Evolutionary conservation across 345 rosid species (phyloP), one percentile per base, ranked within the genome.

Genomic region (Populus alba): DNA sequence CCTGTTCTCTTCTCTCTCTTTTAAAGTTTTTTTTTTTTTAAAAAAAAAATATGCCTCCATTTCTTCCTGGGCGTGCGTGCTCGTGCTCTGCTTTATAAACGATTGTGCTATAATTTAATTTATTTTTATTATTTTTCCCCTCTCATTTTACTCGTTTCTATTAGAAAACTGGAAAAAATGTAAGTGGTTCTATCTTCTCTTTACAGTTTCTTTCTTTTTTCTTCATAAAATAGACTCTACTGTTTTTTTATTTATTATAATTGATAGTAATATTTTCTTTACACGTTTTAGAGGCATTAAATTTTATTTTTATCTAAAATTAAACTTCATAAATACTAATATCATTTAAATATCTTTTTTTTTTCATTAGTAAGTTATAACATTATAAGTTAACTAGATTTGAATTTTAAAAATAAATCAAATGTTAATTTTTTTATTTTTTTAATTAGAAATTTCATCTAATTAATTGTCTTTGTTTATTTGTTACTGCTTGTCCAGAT

Each of bases 171-270:
- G 20, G 7, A 0, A 62, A 23, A 23, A 37, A 22, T 38, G 8
- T 7, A 47, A 31, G 79, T 70, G 83, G 77, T 80, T 78, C 77
- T 41, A 81, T 84, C 78, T 27, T 20, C 77, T 84, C 84, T 33
- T n/a, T 18, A 1, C 1, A 20, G 6, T 9, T 5, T 17, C 12
- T 43, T 43, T 43, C 12, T 43, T 43, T 39, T 43, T 43, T 11
- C 18, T 53, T 53, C 57, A 18, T 22, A 51, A 17, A 7, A 51
- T 51, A 17, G 6, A 51, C 5, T 18, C 6, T 15, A 16, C 55
- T 49, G 55, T 53, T 45, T 45, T 11, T 45, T 11, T 45, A 2
- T 45, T 13, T 15, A 12, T 13, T 47, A 53, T n/a, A 22, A n/a
- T n/a, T 22, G 63, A 57, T 4, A n/a, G 27, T 8, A n/a, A 9